phyloP scores from a whole-genome alignment of 805 yeast genomes.

The Candida manassasensis region DNA sequence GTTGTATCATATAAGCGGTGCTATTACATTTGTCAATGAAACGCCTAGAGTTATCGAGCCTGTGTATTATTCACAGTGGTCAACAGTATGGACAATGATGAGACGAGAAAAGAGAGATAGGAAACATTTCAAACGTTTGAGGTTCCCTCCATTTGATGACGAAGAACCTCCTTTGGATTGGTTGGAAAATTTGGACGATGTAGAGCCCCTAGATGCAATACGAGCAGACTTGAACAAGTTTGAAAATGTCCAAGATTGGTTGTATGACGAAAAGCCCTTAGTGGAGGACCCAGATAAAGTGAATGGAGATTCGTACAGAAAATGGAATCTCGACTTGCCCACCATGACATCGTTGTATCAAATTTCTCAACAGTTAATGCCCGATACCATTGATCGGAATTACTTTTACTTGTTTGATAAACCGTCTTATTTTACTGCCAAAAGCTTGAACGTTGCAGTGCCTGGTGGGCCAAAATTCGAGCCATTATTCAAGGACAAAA shows the following conservation, averaged over 20 bases:
- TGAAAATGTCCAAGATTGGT: constrained; percentile 69
- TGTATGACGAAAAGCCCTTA: constrained; percentile 74
- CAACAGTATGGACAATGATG: constrained; percentile 89
- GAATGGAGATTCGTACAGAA: constrained; percentile 73
- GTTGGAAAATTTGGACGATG: constrained; percentile 70
- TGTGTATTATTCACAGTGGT: constrained; percentile 92
- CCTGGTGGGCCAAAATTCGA: constrained; percentile 98
- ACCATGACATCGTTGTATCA: constrained; percentile 64
- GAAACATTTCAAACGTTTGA: constrained; percentile 82
- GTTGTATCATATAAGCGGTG: constrained; percentile 86
- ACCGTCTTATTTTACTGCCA: constrained; percentile 81
- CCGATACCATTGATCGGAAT: constrained; percentile 55
- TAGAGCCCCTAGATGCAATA: constrained; percentile 70
- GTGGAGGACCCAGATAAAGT: constrained; percentile 50
- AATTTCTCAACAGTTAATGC: constrained; percentile 65
- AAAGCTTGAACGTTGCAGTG: constrained; percentile 77
- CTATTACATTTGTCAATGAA: constrained; percentile 92
- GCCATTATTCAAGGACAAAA: constrained; percentile 63
- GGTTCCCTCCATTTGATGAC: constrained; percentile 95
- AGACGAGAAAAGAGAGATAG: constrained; percentile 90
- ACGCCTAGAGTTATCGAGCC: constrained; percentile 90
- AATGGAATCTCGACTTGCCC: constrained; percentile 61
- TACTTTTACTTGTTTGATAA: constrained; percentile 70
- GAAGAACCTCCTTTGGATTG: constrained; percentile 91
- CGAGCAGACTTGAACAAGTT: constrained; percentile 58